These are phyloP conservation scores for Fusarium ramigenum DNA, from an alignment of 2,329 filamentous ascomycete species.

Conservation along the genomic window DNA sequence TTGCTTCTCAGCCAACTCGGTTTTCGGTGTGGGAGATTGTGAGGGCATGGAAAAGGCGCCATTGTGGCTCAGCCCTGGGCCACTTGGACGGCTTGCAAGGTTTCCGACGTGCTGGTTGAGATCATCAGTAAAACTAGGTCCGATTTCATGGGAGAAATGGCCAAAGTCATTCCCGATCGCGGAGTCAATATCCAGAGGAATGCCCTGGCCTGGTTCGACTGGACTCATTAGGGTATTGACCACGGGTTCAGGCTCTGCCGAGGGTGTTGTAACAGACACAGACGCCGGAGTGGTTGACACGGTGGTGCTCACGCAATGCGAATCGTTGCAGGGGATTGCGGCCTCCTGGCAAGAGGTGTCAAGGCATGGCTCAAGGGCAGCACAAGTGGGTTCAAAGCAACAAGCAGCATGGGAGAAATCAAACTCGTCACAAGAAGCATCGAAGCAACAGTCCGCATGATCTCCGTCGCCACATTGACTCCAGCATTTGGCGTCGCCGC, in stretches of 20 bases:
- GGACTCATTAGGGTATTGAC: slow-evolving; percentile 29
- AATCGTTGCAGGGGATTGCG: slow-evolving; percentile 49
- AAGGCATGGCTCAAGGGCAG: slow-evolving; percentile 50
- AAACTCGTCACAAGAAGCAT: slow-evolving; percentile 46
- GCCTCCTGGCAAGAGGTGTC: slow-evolving; percentile 46
- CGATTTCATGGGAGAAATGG: slow-evolving; percentile 13
- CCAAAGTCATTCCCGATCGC: slow-evolving; percentile 15
- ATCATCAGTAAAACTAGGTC: slow-evolving; percentile 8
- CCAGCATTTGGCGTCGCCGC: slow-evolving; percentile 44
- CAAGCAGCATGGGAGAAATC: slow-evolving; percentile 34
- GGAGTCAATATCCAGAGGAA: slow-evolving; percentile 24
- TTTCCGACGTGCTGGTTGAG: slow-evolving; percentile 15
- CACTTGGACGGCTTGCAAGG: slow-evolving; percentile 1
- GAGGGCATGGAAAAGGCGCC: background rate
- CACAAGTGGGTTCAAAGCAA: slow-evolving; percentile 47
- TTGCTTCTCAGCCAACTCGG: slow-evolving; percentile 21
- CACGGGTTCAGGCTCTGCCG: slow-evolving; percentile 40
- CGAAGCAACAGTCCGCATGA: slow-evolving; percentile 49
- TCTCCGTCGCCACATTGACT: slow-evolving; percentile 48
- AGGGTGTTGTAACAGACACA: slow-evolving; percentile 44
- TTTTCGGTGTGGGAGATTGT: slow-evolving; percentile 16
- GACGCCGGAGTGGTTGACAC: slow-evolving; percentile 41
- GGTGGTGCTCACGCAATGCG: slow-evolving; percentile 45
- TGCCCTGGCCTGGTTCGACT: slow-evolving; percentile 7
- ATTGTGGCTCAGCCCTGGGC: background rate